Conservation (phyloP, 306 rosid genomes). For the Castanopsis chinensis region DNA sequence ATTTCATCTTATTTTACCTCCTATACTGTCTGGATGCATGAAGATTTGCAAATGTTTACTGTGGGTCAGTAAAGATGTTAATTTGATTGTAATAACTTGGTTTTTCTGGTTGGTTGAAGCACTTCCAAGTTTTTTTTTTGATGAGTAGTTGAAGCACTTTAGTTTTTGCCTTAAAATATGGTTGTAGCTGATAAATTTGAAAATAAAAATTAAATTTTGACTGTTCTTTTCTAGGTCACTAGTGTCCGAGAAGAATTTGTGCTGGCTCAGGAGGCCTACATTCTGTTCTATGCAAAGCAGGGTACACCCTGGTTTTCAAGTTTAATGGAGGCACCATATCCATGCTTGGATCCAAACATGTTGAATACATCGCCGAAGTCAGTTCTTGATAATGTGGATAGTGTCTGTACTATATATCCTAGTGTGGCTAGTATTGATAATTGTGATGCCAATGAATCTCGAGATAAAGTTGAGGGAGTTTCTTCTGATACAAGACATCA, state of each 20-base stretch:
- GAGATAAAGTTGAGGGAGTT: constrained; percentile 10
- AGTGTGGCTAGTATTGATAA: not conserved
- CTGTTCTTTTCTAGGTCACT: constrained; percentile 56
- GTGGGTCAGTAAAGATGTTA: not conserved
- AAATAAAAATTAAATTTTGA: constrained; percentile 7
- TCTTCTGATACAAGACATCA: constrained; percentile 3
- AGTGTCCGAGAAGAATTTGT: constrained; percentile 49
- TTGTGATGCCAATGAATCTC: constrained; percentile 20
- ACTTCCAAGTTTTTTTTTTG: too few relatives aligned
- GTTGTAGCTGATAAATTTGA: not conserved
- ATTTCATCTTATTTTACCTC: not conserved
- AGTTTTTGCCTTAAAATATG: not conserved
- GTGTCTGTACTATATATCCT: constrained; percentile 9
- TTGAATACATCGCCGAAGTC: constrained; percentile 62
- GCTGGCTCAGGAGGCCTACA: constrained; percentile 77
- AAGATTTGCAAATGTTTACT: not conserved
- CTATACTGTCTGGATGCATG: not conserved
- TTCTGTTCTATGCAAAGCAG: constrained; percentile 69
- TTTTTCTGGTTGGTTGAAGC: not conserved
- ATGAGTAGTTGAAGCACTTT: not conserved
- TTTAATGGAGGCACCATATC: constrained; percentile 28
- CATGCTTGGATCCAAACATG: constrained; percentile 16
- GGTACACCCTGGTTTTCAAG: constrained; percentile 79
- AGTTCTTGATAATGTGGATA: constrained; percentile 52
- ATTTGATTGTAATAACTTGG: not conserved